phyloP scores from a whole-genome alignment of 345 rosid species.

The Microcos paniculata region DNA sequence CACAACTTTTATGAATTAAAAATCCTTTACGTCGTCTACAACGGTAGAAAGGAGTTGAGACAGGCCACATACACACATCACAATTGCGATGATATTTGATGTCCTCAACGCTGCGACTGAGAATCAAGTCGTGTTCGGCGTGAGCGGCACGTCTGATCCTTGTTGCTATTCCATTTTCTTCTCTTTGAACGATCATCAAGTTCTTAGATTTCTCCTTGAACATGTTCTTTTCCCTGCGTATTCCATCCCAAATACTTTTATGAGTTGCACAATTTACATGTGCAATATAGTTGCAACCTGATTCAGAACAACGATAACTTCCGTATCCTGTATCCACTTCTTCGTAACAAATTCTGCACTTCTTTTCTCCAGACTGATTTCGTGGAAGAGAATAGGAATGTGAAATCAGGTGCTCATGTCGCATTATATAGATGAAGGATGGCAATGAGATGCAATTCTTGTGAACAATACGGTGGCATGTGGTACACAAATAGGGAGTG shows the following conservation, averaged over 20 bases:
- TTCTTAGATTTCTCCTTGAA: neutral
- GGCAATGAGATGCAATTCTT: constrained; percentile 6
- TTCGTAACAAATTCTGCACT: constrained; percentile 12
- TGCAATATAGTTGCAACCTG: constrained; percentile 7
- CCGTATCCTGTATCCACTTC: constrained; percentile 17
- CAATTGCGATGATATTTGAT: neutral
- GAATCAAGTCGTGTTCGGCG: too few relatives aligned
- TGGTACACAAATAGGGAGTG: constrained; percentile 10
- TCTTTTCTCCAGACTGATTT: neutral
- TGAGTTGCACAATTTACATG: constrained; percentile 24
- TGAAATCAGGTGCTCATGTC: constrained; percentile 1
- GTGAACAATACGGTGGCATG: constrained; percentile 1
- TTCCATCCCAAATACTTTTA: constrained; percentile 18
- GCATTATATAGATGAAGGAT: neutral
- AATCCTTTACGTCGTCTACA: neutral
- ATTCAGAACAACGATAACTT: constrained; percentile 13
- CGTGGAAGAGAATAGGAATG: constrained; percentile 6
- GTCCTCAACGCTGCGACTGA: neutral
- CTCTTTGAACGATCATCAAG: neutral
- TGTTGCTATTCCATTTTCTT: too few relatives aligned
- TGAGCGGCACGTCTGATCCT: too few relatives aligned
- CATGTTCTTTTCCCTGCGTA: neutral
- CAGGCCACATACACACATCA: neutral
- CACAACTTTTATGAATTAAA: neutral
- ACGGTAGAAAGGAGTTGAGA: neutral